Evolutionary conservation across 495 filamentous ascomycete species (phyloP).

Genomic region (Xylaria telfairii): DNA sequence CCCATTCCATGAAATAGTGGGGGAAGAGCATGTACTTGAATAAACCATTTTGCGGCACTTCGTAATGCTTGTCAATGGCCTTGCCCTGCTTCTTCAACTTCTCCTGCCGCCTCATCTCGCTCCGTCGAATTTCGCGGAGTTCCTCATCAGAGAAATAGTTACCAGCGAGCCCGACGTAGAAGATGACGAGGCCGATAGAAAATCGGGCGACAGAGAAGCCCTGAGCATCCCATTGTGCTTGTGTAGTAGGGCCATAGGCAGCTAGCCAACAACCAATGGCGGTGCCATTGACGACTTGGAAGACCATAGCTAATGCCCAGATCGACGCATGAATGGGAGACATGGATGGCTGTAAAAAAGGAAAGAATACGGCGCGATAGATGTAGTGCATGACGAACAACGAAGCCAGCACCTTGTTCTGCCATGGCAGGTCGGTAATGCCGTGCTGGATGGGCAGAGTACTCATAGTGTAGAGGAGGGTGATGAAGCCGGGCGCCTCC

Average conservation of each 20-base stretch:
- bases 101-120: constrained; percentile 54
- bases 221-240: constrained; percentile 61
- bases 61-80: constrained; percentile 82
- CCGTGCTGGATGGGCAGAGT: constrained; percentile 62
- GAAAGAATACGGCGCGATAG: constrained; percentile 84
- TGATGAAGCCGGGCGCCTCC: constrained; percentile 80
- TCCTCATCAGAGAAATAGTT: constrained; percentile 88
- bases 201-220: constrained; percentile 49
- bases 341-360: constrained; percentile 86
- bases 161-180: constrained; percentile 69
- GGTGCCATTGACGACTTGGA: constrained; percentile 81
- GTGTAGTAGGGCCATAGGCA: constrained; percentile 71
- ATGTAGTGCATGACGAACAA: constrained; percentile 82
- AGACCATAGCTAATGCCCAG: constrained; percentile 63
- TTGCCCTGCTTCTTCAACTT: constrained; percentile 48
- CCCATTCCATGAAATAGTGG: constrained; percentile 94
- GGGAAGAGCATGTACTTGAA: constrained; percentile 86
- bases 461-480: constrained; percentile 77
- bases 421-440: constrained; percentile 63
- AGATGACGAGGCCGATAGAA: constrained; percentile 55
- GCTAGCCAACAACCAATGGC: constrained; percentile 81
- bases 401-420: constrained; percentile 69
- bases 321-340: constrained; percentile 78
- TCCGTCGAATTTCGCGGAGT: constrained; percentile 75
- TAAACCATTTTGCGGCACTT: constrained; percentile 80